Evolutionary conservation across 2,329 filamentous ascomycete species (phyloP).

Genomic region (Leptographium wingfieldii): DNA sequence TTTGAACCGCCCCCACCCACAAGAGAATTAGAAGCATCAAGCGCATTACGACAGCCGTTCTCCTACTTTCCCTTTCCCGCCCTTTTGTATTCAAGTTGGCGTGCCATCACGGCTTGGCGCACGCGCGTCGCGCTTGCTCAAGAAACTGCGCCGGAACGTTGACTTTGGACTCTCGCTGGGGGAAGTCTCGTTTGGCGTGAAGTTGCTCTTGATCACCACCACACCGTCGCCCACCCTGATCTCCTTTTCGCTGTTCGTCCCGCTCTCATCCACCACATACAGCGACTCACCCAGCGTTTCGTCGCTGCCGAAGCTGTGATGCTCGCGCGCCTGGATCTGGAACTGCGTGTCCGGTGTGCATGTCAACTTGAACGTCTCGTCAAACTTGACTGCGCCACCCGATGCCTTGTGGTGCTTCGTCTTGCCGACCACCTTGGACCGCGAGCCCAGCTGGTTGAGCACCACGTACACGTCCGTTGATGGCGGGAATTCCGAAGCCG

Average conservation of each 20-base stretch:
- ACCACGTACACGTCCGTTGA: slow-evolving; percentile 68
- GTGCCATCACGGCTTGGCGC: slow-evolving; percentile 32
- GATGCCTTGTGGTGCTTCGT: slow-evolving; percentile 78
- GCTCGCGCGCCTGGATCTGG: slow-evolving; percentile 73
- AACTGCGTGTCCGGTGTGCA: slow-evolving; percentile 79
- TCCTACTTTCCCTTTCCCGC: neutral
- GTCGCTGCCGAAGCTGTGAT: slow-evolving; percentile 73
- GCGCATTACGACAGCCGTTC: neutral
- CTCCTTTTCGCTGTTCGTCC: slow-evolving; percentile 55
- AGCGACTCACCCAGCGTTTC: slow-evolving; percentile 70
- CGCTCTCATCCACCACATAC: slow-evolving; percentile 85
- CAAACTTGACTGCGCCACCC: slow-evolving; percentile 52
- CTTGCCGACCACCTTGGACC: slow-evolving; percentile 74
- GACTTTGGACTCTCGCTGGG: slow-evolving; percentile 32
- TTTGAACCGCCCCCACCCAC: neutral
- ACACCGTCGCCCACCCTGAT: slow-evolving; percentile 60
- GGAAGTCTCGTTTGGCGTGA: slow-evolving; percentile 31
- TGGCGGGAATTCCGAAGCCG: slow-evolving; percentile 64
- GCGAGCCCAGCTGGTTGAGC: slow-evolving; percentile 53
- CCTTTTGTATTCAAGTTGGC: slow-evolving; percentile 13
- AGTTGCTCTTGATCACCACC: slow-evolving; percentile 63
- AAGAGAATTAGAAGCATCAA: neutral
- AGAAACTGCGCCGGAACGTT: slow-evolving; percentile 38
- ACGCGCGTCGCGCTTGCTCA: slow-evolving; percentile 37
- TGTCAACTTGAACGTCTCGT: slow-evolving; percentile 65